Base-by-base conservation (phyloP, 176 grass and related monocot genomes). In the Oryza glumipatula region DNA sequence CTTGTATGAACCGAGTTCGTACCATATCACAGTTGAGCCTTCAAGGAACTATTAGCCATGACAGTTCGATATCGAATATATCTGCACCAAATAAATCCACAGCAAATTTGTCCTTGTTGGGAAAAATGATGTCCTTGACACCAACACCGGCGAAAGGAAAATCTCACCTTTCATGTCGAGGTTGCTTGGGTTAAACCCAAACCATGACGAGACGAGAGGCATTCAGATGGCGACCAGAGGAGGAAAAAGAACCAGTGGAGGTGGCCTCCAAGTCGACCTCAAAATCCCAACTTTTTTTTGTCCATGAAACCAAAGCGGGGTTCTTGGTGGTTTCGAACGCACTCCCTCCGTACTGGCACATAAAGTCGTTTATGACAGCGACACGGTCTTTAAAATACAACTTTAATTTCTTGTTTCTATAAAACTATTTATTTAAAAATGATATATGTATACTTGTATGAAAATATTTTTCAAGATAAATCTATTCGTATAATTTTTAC, bases 111-210 rank as follows among this genome's bases (percentile, higher is more conserved):
- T 80, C 65, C 61, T 8, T 11, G 49, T 0, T 17, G 48, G 5
- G 85, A 87, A 11, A 11, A 90, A 80, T 61, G 39, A 80, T 49
- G 75, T 17, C 2, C 38, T 5, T 48, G 67, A 45, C 15, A 38
- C 36, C 7, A 63, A 60, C 73, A 32, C 73, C 4, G 24, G 73
- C 73, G 46, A 82, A 82, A 86, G 79, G 26, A 78, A 83, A 72
- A 74, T 14, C 36, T 80, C 70, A 70, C 80, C 49, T 80, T 72
- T 76, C 76, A 19, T 1, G 2, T 12, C 43, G 63, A 83, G 84
- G 76, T 90, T 87, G 80, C 80, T 83, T 90, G 69, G 69, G 17
- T 71, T 84, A 80, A 87, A 84, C 80, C 68, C 30, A 68, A 32
- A 35, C 72, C 15, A 23, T 51, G 88, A 78, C 8, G 84, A 82